Conservation (phyloP, 176 grass and related monocot genomes). For the Hsuehochloa calcarea region DNA sequence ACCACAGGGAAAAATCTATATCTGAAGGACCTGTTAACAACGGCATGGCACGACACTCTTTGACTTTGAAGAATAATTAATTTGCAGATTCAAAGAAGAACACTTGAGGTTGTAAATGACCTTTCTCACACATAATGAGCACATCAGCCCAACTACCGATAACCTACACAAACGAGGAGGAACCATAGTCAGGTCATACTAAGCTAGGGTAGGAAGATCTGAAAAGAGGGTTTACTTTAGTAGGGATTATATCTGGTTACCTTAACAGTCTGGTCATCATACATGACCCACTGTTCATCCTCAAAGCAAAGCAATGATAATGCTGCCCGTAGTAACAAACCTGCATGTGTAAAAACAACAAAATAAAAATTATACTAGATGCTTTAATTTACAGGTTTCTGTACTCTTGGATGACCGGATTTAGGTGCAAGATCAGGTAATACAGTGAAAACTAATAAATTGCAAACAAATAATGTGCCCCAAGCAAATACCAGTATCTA, state of each 20-base stretch:
- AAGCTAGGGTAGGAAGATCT: neutral
- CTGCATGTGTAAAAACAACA: constrained; percentile 46
- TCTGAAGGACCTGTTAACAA: constrained; percentile 28
- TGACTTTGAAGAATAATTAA: constrained; percentile 46
- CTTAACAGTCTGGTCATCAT: constrained; percentile 99
- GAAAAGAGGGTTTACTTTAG: neutral
- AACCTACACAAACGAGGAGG: constrained; percentile 47
- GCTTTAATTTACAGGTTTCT: neutral
- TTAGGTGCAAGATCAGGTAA: neutral
- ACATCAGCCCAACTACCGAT: constrained; percentile 89
- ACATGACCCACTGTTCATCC: constrained; percentile 92
- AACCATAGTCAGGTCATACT: neutral
- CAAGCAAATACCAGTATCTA: constrained; percentile 1
- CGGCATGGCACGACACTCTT: constrained; percentile 7
- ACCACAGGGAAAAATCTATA: constrained; percentile 41
- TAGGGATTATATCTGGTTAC: constrained; percentile 38
- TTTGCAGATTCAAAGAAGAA: constrained; percentile 89
- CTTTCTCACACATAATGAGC: constrained; percentile 84
- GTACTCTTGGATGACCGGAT: neutral
- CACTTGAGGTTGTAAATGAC: constrained; percentile 97
- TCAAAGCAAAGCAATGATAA: constrained; percentile 99
- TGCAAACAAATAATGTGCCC: neutral
- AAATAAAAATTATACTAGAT: neutral
- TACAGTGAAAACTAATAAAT: neutral
- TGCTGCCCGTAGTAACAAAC: constrained; percentile 99